A percentile compares a stretch with the other conserved stretches of the same genome.
These are phyloP conservation scores for Bolboschoenoplectus hybrid DNA, from an alignment of 202 grass and related monocot genomes.

Conservation along the genomic window DNA sequence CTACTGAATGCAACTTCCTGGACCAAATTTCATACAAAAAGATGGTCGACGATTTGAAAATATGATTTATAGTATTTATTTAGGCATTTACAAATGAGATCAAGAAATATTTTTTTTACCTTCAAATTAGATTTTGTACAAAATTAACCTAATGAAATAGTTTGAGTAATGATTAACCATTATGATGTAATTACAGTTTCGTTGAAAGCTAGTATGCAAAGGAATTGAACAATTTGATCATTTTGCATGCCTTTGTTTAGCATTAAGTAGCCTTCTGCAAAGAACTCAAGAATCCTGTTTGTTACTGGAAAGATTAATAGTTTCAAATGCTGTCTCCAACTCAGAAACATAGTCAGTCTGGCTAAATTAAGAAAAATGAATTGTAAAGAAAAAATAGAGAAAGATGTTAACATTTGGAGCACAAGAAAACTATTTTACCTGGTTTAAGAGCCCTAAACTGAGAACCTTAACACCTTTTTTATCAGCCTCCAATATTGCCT, in stretches of 20 bases:
- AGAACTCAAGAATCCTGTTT: background rate
- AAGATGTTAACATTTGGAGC: background rate
- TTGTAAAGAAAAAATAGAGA: background rate
- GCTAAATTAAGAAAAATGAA: background rate
- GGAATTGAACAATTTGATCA: too few relatives aligned
- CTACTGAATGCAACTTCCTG: background rate
- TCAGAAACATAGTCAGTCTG: background rate
- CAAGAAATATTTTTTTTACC: too few relatives aligned
- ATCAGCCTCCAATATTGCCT: conserved; percentile 77
- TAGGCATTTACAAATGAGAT: background rate
- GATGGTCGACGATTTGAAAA: background rate
- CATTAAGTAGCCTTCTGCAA: background rate
- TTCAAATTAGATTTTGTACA: too few relatives aligned
- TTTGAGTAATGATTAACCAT: too few relatives aligned
- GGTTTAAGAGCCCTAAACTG: conserved; percentile 84
- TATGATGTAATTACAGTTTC: too few relatives aligned
- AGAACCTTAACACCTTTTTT: conserved; percentile 76
- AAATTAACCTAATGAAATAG: too few relatives aligned
- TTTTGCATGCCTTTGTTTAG: too few relatives aligned
- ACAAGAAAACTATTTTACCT: conserved; percentile 39
- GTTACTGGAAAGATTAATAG: background rate
- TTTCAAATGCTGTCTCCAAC: background rate
- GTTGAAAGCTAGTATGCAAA: too few relatives aligned
- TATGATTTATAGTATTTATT: background rate
- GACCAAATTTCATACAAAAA: background rate